Evolutionary conservation across 352 stramenopile species (phyloP), one percentile per base, ranked within the genome.

Genomic region (Hyaloperonospora brassicae): DNA sequence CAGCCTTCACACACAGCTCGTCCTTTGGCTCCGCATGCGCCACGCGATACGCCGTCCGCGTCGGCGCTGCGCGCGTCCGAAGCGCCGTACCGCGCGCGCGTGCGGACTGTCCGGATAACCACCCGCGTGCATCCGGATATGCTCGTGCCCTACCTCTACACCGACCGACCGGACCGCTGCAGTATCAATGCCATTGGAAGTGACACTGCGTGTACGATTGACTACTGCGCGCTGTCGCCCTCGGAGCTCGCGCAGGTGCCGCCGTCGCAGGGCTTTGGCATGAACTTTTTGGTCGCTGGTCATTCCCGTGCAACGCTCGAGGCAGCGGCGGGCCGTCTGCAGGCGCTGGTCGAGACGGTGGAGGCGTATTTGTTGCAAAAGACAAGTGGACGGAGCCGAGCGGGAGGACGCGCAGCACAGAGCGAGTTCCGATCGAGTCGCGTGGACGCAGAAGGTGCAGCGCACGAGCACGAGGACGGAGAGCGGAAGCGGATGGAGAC

Each of bases 181-280:
- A 58, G 61, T 42, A 76, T 87, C 47, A 80, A 76, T 35, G 27
- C 50, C 1, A 86, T 89, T 47, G 73, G 76, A 43, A 54, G 61
- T 10, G 50, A 61, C 2, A 84, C 73, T 0, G 70, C 58, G 3
- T 85, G 72, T 40, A 75, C 71, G 11, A 76, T 89, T 30, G 74
- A 87, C 47, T 86, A 87, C 47, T 89, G 79, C 10, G 72, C 79
- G 3, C 52, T 79, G 41, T 83, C 74, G 0, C 74, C 79, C 0
- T 69, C 70, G 5, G 76, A 86, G n/a, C 27, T 47, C 0, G 57
- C 69, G 46, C 59, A 68, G 14, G 68, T 53, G 14, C 62, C 61
- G 1, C 49, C 48, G 31, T 73, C 35, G 36, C 47, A 27, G 8
- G 50, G 55, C 9, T 84, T 69, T 58, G 57, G 72, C 21, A 79